Evolutionary conservation across 495 filamentous ascomycete genomes (phyloP).

Genomic region (Neurospora hispaniola): DNA sequence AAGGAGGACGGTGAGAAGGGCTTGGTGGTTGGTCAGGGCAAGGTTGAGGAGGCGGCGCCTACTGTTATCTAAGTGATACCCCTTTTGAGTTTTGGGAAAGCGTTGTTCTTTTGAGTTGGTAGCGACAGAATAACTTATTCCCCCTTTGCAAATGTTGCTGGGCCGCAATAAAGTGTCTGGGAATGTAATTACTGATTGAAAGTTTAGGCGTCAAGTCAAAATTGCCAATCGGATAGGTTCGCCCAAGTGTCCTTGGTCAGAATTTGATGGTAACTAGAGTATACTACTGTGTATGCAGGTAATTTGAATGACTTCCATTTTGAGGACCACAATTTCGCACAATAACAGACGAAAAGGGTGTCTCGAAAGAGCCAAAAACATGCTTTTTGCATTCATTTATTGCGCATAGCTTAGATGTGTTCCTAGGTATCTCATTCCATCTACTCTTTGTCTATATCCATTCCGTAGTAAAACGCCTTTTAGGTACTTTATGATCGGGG

Average conservation of each 20-base stretch:
- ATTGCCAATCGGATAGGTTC: background rate
- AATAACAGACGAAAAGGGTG: no score
- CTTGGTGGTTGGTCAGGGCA: conserved; percentile 13
- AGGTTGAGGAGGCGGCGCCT: conserved; percentile 25
- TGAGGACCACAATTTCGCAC: no score
- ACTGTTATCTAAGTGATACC: conserved; percentile 21
- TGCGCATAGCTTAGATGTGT: background rate
- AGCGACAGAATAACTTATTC: background rate
- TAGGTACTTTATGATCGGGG: background rate
- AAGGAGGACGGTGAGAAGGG: conserved; percentile 10
- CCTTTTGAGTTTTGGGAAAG: background rate
- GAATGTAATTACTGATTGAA: background rate
- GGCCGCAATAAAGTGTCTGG: background rate
- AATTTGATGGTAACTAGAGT: background rate
- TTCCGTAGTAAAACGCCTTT: background rate
- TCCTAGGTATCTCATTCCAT: background rate
- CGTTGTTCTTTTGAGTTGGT: background rate
- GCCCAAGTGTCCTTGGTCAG: background rate
- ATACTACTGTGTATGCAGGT: background rate
- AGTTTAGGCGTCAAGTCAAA: background rate
- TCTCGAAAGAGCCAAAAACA: background rate
- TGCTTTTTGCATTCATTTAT: background rate
- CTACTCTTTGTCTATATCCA: background rate
- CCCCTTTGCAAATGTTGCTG: background rate
- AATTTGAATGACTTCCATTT: no score